These are phyloP conservation scores for Kwoniella dejecticola DNA, from an alignment of 768 basidiomycete genomes.

Conservation along the genomic window DNA sequence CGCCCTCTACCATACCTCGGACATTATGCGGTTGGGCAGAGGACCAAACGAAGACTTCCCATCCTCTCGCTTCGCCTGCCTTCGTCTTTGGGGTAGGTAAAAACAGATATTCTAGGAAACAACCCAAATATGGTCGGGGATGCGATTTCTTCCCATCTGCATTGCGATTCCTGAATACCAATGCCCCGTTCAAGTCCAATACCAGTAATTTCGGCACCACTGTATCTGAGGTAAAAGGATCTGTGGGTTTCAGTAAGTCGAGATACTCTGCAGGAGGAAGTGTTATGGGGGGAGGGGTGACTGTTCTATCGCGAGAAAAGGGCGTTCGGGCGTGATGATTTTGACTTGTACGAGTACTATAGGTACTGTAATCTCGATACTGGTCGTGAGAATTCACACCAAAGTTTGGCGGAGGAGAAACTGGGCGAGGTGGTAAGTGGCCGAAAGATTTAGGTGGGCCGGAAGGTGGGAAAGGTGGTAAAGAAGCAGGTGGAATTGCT, in stretches of 20 bases:
- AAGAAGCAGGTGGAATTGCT: neutral
- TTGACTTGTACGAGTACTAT: neutral
- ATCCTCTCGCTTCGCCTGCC: slow-evolving; percentile 31
- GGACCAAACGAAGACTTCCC: slow-evolving; percentile 54
- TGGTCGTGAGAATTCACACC: neutral
- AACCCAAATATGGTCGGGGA: slow-evolving; percentile 47
- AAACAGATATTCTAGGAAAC: slow-evolving; percentile 50
- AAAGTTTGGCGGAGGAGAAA: neutral
- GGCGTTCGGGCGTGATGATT: neutral
- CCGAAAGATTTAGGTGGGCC: neutral
- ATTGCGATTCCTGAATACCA: slow-evolving; percentile 40
- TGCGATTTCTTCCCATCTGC: slow-evolving; percentile 15
- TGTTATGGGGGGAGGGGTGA: slow-evolving; percentile 6
- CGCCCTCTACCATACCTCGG: slow-evolving; percentile 41
- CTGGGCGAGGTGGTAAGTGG: neutral
- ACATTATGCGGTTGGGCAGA: slow-evolving; percentile 54
- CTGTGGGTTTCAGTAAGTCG: slow-evolving; percentile 1
- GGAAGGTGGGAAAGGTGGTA: neutral
- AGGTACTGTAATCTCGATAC: neutral
- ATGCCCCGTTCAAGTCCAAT: slow-evolving; percentile 53
- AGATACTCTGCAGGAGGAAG: slow-evolving; percentile 21
- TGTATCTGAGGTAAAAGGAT: neutral
- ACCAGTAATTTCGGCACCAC: slow-evolving; percentile 44
- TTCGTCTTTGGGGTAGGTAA: slow-evolving; percentile 17
- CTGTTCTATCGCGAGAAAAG: slow-evolving; percentile 4